These are phyloP conservation scores for Fusarium solani-melongenae DNA, from an alignment of 2,329 filamentous ascomycete species.

Conservation along the genomic window DNA sequence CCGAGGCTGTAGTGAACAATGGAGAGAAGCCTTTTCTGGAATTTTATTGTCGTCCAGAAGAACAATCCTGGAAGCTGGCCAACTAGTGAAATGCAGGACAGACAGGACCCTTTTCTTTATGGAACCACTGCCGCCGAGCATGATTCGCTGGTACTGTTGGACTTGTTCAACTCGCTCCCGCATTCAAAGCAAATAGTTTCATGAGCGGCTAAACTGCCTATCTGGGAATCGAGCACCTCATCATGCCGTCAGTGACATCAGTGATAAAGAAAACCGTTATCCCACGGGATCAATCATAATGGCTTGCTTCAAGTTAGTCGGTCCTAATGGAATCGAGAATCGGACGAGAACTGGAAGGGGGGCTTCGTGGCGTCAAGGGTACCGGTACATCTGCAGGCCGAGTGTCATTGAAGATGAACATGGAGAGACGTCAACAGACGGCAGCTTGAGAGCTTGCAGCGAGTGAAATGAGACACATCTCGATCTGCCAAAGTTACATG, in stretches of 20 bases:
- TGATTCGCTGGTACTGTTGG: slow-evolving; percentile 1
- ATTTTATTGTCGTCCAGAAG: neutral
- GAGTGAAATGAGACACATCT: neutral
- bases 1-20: slow-evolving; percentile 12
- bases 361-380: slow-evolving; percentile 19
- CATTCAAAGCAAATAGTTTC: neutral
- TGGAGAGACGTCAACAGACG: neutral
- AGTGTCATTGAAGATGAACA: neutral
- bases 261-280: neutral
- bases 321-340: neutral
- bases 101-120: neutral
- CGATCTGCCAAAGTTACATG: neutral
- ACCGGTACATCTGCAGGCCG: neutral
- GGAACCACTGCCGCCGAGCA: neutral
- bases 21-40: neutral
- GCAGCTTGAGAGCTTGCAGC: neutral
- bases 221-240: neutral
- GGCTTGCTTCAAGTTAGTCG: neutral
- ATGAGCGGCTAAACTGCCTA: neutral
- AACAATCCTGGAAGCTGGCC: neutral
- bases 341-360: neutral
- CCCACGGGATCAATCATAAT: neutral
- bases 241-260: slow-evolving; percentile 10
- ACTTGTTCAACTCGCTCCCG: neutral
- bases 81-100: neutral